Evolutionary conservation across 176 grass and related monocot species (phyloP), one percentile per base, ranked within the genome.

Genomic region (Oryza rufipogon): DNA sequence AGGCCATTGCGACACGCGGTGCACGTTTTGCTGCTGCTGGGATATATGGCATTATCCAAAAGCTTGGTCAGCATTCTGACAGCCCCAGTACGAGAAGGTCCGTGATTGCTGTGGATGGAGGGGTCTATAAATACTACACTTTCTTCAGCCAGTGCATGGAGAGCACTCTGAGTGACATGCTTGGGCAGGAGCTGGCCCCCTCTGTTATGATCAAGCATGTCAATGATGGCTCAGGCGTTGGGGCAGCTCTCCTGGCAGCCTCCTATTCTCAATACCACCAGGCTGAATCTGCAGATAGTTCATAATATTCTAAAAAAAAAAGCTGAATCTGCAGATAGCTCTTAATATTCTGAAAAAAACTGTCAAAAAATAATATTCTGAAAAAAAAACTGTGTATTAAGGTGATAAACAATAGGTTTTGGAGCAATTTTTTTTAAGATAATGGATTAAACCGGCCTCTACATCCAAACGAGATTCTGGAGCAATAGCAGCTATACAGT

Each of bases 61-160:
- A 92, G 82, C 87, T 86, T 2, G 79, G 79, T 13, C 73, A 48
- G 71, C 78, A 86, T 45, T 34, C 26, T 11, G 32, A 47, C 32
- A 30, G 28, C 6, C 49, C 33, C 0, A 38, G 44, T 1, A 46
- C 48, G 11, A 84, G 77, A 71, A 91, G 76, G 85, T 87, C 71
- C 5, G 89, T 89, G n/a, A 91, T 94, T 54, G 86, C 83, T 7
- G 79, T 92, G 63, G 90, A 92, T 4, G 90, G 90, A 1, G 90
- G 90, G 42, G 83, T 92, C 23, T 89, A 86, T 39, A 79, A 89
- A 79, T 82, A 92, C 33, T 89, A 89, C n/a, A 81, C 68, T 42
- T 74, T 86, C 56, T 92, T 86, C 44, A 68, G 68, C 7, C 39
- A 71, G 66, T 92, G 69, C 79, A 54, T 92, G 79, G 85, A 92